Conservation (phyloP, 768 basidiomycete species). For the Pleurotus pulmonarius region DNA sequence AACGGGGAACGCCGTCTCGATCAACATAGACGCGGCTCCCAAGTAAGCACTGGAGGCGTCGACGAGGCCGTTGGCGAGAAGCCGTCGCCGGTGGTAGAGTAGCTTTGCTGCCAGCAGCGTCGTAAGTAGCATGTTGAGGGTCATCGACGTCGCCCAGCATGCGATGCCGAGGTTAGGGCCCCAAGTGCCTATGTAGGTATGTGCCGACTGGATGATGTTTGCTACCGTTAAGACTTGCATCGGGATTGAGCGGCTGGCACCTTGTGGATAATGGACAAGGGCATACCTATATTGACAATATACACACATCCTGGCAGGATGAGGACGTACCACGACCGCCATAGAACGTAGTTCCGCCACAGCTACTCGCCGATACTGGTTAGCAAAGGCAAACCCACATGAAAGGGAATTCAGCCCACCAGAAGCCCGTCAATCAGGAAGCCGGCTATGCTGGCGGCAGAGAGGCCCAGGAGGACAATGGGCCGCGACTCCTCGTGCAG, state of each 20-base stretch:
- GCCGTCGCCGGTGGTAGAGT: background rate
- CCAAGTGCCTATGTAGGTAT: background rate
- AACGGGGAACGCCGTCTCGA: background rate
- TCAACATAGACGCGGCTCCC: background rate
- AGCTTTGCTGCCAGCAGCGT: background rate
- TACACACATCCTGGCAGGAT: background rate
- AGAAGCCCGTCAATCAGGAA: background rate
- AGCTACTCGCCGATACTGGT: background rate
- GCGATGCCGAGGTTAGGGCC: background rate
- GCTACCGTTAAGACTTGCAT: background rate
- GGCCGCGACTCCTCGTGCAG: background rate
- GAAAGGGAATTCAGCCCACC: background rate
- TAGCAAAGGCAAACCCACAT: too few species aligned
- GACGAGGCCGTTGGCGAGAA: background rate
- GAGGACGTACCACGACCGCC: background rate
- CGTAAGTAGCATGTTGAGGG: background rate
- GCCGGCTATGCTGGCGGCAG: background rate
- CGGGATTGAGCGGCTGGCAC: too few species aligned
- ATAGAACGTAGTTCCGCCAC: background rate
- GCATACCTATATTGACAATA: background rate
- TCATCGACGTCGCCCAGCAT: background rate
- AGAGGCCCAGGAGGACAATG: background rate
- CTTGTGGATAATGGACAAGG: background rate
- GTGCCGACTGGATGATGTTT: background rate
- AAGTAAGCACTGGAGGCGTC: background rate